Evolutionary conservation across 768 basidiomycete species (phyloP), one percentile per base, ranked within the genome.

Genomic region (Pleurotus ostreatus): DNA sequence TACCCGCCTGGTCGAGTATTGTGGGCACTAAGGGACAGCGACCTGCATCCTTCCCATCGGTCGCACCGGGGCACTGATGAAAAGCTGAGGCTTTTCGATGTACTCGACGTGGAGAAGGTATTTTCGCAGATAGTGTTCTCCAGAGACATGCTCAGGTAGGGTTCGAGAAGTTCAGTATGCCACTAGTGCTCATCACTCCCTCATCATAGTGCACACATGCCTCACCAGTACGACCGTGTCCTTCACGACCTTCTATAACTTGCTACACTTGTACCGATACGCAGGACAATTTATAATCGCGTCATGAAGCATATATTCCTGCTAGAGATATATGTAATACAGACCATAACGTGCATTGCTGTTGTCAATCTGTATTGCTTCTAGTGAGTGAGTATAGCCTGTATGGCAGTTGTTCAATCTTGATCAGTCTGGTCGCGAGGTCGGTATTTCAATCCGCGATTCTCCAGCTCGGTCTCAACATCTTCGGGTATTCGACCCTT

Each of bases 401-500:
- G 30, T 22, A 43, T 54, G 1, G 20, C 16, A 44, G 34, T 25
- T 13, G 7, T 26, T 70, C 70, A 89, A 66, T 89, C 88, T 65
- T 83, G 80, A 62, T 89, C 89, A 9, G 82, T 85, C 66, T 88
- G 86, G 68, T 94, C 92, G 61, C 91, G 74, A 2, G 90, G 87
- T n/a, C 92, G 81, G 66, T 94, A 94, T 63, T 85, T 87, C 71
- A 94, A 87, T 15, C 86, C 85, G 46, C 87, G 80, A 47, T 73
- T 79, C 55, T 90, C 85, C 23, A 95, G 78, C 62, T 92, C 91
- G 18, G 82, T 82, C 63, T 93, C 89, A 4, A 94, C 84, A 44
- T 93, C 91, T 52, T 92, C 90, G 0, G 91, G 92, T 56, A 94
- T 79, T 13, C 89, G 85, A 1, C 92, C 92, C 60, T 83, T 86